Evolutionary conservation across 2,329 filamentous ascomycete species (phyloP), one percentile per base, ranked within the genome.

Genomic region (Graphilbum fragrans): DNA sequence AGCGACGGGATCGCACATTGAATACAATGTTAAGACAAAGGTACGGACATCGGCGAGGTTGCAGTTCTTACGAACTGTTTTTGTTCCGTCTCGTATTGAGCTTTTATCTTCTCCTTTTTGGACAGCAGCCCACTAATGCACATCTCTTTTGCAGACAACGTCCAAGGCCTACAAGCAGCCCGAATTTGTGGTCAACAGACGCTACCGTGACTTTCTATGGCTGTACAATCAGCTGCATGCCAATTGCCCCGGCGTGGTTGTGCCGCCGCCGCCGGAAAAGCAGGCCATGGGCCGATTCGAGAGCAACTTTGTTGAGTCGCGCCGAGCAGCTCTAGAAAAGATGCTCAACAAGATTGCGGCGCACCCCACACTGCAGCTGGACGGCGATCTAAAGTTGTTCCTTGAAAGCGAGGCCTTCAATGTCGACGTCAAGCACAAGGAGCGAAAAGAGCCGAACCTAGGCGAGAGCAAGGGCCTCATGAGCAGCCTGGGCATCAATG

Each of bases 171-270:
- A 96, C 62, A 85, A 84, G 56, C 83, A 90, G 54, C 72, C 85
- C 40, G 88, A 94, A 55, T 96, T 98, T 55, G 81, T 86, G 43
- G 92, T 98, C 51, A 94, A 87, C 55, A 76, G 92, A 52, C 78
- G 92, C 55, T 98, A 96, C 61, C 81, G 88, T 45, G 92, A 98
- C 63, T 98, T 98, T 59, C 68, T 98, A 41, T 98, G 92, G 92
- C 77, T 98, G 22, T 98, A 98, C 61, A 95, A 82, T 52, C 86
- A 88, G 23, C 70, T 98, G 46, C 92, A 96, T 58, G 82, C 80
- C 47, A 98, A 94, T 59, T 95, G 92, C 53, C 92, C 92, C 0
- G 92, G 92, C 43, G 80, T 95, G 31, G 87, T 98, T 23, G 86
- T 98, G 12, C 92, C 92, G 0, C 90, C 92, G 8, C 92, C 92